These are phyloP conservation scores for Chrysoporthe cubensis DNA, from an alignment of 2,329 filamentous ascomycete species.

Conservation along the genomic window DNA sequence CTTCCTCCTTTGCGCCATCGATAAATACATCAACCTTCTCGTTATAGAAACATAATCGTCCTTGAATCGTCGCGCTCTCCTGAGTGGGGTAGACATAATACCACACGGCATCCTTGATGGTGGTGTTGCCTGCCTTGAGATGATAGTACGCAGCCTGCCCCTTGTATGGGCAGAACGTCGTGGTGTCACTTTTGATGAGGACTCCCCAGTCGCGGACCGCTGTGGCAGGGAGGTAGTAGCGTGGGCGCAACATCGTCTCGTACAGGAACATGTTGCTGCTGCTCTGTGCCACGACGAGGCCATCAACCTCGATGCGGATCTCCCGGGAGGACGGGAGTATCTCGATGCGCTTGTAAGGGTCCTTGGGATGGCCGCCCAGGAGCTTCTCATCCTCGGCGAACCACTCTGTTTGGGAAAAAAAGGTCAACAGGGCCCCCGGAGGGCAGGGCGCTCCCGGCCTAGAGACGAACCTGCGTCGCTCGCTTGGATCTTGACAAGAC, in stretches of 20 bases:
- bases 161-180: constrained; percentile 69
- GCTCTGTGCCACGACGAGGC: constrained; percentile 51
- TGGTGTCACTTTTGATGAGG: constrained; percentile 53
- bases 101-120: constrained; percentile 60
- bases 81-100: constrained; percentile 61
- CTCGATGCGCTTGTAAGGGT: constrained; percentile 69
- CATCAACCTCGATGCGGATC: constrained; percentile 54
- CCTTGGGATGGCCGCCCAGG: constrained; percentile 60
- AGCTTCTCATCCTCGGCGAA: constrained; percentile 45
- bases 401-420: constrained; percentile 35
- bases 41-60: constrained; percentile 67
- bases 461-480: constrained; percentile 22
- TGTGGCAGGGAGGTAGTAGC: constrained; percentile 63
- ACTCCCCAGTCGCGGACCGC: constrained; percentile 47
- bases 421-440: background rate
- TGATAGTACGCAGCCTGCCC: constrained; percentile 67
- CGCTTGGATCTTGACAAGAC: constrained; percentile 32
- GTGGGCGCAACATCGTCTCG: constrained; percentile 62
- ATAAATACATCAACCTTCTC: constrained; percentile 68
- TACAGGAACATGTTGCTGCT: constrained; percentile 56
- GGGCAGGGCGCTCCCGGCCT: constrained; percentile 23
- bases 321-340: constrained; percentile 58
- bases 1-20: constrained; percentile 48
- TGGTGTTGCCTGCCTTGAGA: constrained; percentile 50
- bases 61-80: constrained; percentile 60